phyloP scores from a whole-genome alignment of 2,329 filamentous ascomycete genomes.

The Colletotrichum chrysophilum region DNA sequence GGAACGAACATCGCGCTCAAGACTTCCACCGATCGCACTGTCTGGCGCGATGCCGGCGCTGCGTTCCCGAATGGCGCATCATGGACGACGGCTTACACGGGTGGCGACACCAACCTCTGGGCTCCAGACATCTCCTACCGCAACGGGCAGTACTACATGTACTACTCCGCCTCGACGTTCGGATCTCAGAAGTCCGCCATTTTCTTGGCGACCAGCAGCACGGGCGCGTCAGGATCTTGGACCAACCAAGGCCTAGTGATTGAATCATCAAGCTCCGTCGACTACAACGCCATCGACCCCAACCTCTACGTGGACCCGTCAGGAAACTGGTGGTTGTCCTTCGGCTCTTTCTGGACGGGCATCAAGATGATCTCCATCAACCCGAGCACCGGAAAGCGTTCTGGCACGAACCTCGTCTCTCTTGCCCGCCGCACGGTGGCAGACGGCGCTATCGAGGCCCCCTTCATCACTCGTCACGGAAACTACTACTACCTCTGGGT shows the following conservation, averaged over 20 bases:
- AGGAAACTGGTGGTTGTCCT: constrained; percentile 35
- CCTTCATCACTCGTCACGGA: constrained; percentile 31
- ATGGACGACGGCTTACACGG: constrained; percentile 34
- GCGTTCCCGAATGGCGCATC: constrained; percentile 35
- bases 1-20: constrained; percentile 32
- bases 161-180: constrained; percentile 37
- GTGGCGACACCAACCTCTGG: constrained; percentile 38
- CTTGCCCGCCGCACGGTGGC: constrained; percentile 28
- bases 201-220: constrained; percentile 34
- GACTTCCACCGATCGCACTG: constrained; percentile 35
- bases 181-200: constrained; percentile 32
- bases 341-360: constrained; percentile 36
- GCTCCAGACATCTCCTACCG: constrained; percentile 59
- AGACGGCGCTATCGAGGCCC: constrained; percentile 31
- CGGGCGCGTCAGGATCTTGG: constrained; percentile 33
- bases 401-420: constrained; percentile 25
- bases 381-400: constrained; percentile 29
- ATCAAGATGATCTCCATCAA: constrained; percentile 33
- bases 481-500: constrained; percentile 37
- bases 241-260: constrained; percentile 32
- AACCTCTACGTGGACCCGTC: constrained; percentile 32
- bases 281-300: constrained; percentile 34
- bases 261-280: constrained; percentile 24
- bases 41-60: constrained; percentile 32
- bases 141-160: constrained; percentile 34